Evolutionary conservation across 257 asterid species (phyloP).

Genomic region (Capsicum baccatum): DNA sequence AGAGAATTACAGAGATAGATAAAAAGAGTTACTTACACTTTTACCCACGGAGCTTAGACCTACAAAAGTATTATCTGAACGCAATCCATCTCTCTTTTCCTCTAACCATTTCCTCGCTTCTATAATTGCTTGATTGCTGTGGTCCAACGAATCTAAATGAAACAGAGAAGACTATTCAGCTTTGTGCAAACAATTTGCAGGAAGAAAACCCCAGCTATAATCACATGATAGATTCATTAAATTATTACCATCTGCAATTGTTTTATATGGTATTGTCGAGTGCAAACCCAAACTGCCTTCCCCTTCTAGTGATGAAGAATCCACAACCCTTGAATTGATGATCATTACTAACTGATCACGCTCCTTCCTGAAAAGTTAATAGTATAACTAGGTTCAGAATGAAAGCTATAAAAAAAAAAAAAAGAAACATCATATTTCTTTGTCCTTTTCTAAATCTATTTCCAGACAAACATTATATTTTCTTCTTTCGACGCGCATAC

Average conservation of each 20-base stretch:
- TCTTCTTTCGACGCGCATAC: background rate
- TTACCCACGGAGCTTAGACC: conserved; percentile 43
- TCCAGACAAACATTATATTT: background rate
- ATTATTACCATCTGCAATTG: conserved; percentile 48
- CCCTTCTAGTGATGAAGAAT: conserved; percentile 43
- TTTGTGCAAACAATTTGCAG: conserved; percentile 28
- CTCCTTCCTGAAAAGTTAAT: conserved; percentile 65
- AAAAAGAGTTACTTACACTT: conserved; percentile 43
- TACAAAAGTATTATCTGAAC: conserved; percentile 33
- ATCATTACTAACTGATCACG: conserved; percentile 63
- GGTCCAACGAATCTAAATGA: conserved; percentile 53
- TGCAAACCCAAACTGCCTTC: conserved; percentile 42
- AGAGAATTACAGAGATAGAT: background rate
- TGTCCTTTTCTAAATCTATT: background rate
- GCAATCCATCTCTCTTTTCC: conserved; percentile 64
- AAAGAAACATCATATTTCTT: background rate
- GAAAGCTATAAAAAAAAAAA: background rate
- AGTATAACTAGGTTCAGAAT: conserved; percentile 8
- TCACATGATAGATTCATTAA: background rate
- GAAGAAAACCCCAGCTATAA: background rate
- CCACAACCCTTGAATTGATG: conserved; percentile 71
- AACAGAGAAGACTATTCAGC: conserved; percentile 23
- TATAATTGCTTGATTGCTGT: conserved; percentile 54
- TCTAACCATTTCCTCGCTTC: conserved; percentile 83
- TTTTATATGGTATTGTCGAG: conserved; percentile 42